Evolutionary conservation across 2,329 filamentous ascomycete species (phyloP).

Genomic region (Cryoendolithus antarcticus): DNA sequence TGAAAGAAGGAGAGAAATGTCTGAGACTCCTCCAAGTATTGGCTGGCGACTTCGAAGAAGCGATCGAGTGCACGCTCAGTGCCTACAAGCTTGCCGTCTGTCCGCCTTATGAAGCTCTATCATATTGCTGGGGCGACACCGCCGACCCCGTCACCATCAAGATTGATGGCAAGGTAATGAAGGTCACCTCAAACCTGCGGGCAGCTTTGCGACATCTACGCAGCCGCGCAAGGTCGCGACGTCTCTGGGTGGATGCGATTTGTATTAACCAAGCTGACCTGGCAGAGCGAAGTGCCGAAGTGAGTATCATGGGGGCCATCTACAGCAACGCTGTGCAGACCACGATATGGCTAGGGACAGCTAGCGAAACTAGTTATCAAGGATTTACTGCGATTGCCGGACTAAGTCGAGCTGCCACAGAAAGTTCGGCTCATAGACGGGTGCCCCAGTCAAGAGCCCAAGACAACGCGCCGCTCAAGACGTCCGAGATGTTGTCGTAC

Average conservation of each 20-base stretch:
- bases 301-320: slow-evolving; percentile 8
- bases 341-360: slow-evolving; percentile 7
- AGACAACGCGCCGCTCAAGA: too few relatives aligned
- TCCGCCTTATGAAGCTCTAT: not conserved
- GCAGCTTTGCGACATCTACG: not conserved
- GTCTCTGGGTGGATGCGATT: slow-evolving; percentile 10
- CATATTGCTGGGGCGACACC: not conserved
- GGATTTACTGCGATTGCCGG: too few relatives aligned
- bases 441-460: too few relatives aligned
- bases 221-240: not conserved
- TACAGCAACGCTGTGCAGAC: slow-evolving; percentile 5
- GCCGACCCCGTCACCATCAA: not conserved
- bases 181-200: not conserved
- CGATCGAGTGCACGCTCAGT: too few relatives aligned
- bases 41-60: too few relatives aligned
- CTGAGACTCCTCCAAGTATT: too few relatives aligned
- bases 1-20: too few relatives aligned
- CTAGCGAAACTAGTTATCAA: not conserved
- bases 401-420: too few relatives aligned
- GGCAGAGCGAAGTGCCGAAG: slow-evolving; percentile 8
- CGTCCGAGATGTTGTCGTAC: too few relatives aligned
- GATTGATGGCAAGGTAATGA: not conserved
- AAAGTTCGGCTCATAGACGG: too few relatives aligned
- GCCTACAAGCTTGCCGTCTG: too few relatives aligned
- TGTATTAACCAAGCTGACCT: slow-evolving; percentile 11